These are phyloP conservation scores for Coleophoma eucalyptorum DNA, from an alignment of 2,329 filamentous ascomycete genomes.

Conservation along the genomic window DNA sequence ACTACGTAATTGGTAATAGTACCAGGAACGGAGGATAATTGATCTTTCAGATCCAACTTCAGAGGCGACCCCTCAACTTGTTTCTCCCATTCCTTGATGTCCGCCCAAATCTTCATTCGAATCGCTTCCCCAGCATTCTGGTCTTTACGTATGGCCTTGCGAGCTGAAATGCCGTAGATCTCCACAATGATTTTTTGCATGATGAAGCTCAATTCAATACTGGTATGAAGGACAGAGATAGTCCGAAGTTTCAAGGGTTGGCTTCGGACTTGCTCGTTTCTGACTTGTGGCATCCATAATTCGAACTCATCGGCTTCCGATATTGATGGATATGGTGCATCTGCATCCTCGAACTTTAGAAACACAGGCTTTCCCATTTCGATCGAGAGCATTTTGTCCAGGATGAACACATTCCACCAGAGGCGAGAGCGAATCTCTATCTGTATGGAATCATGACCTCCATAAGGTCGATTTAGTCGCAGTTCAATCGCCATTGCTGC, in stretches of 20 bases:
- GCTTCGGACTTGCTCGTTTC: constrained; percentile 4
- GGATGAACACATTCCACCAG: constrained; percentile 27
- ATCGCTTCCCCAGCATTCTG: constrained; percentile 17
- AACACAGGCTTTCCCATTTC: constrained; percentile 24
- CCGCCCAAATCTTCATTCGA: constrained; percentile 18
- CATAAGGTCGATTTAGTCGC: constrained; percentile 19
- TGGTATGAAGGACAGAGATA: constrained; percentile 23
- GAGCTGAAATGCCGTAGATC: constrained; percentile 21
- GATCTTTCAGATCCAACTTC: constrained; percentile 19
- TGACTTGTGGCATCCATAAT: constrained; percentile 16
- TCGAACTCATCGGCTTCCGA: constrained; percentile 27
- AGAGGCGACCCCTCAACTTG: constrained; percentile 20
- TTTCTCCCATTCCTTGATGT: constrained; percentile 19
- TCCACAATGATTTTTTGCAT: constrained; percentile 20
- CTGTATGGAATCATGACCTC: constrained; percentile 17
- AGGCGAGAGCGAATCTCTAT: constrained; percentile 22
- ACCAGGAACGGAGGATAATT: constrained; percentile 20
- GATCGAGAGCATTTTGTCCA: constrained; percentile 26
- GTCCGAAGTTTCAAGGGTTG: constrained; percentile 20
- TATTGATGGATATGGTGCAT: constrained; percentile 22
- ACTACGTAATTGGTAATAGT: constrained; percentile 25
- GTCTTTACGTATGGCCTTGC: constrained; percentile 22
- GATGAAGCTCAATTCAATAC: constrained; percentile 16
- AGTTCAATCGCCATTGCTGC: constrained; percentile 25
- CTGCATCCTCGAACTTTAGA: constrained; percentile 20